Base-by-base conservation (phyloP, 495 filamentous ascomycete species). In the Hyaloscypha hepaticicola region DNA sequence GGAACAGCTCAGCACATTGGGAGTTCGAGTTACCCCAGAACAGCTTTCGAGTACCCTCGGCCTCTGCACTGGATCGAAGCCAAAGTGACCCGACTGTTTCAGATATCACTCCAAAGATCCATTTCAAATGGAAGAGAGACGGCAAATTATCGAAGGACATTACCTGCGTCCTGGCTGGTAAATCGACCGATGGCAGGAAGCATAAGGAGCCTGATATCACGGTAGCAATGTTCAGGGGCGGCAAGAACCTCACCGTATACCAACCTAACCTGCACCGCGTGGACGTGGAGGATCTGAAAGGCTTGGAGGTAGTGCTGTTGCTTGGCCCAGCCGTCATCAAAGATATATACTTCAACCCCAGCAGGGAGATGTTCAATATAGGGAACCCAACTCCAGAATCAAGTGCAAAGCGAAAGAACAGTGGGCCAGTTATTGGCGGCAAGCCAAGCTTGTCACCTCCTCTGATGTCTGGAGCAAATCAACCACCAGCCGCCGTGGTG, bases 151-250 rank as follows among this genome's bases (percentile, higher is more conserved):
- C 87, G 59, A 82, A 80, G 65, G 91, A 96, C 66, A 83, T 95
- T 72, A 88, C 91, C 0, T 96, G 91, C 73, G 86, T 87, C 64
- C 78, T 96, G 70, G 88, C 88, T 2, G 93, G 93, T 9, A 92
- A 87, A 63, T 88, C 85, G 0, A 83, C 88, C 0, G 83, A 87
- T 28, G 86, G 87, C 28, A 83, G 85, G 71, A 93, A 90, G 78
- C 87, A 81, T 74, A 90, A 88, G 69, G 96, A 99, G 75, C 94
- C 95, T 9, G 95, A 98, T 76, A 97, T 98, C 67, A 92, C 91
- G 5, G 80, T 98, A 21, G 91, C 90, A 0, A 80, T 98, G 61
- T 97, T 94, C 79, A 85, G 84, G 63, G 72, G 76, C 24, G 70
- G 73, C 38, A 67, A 68, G 52, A 82, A 65, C 49, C 63, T 98